These are phyloP conservation scores for Quercus agrifolia DNA, from an alignment of 306 rosid species.

Conservation along the genomic window DNA sequence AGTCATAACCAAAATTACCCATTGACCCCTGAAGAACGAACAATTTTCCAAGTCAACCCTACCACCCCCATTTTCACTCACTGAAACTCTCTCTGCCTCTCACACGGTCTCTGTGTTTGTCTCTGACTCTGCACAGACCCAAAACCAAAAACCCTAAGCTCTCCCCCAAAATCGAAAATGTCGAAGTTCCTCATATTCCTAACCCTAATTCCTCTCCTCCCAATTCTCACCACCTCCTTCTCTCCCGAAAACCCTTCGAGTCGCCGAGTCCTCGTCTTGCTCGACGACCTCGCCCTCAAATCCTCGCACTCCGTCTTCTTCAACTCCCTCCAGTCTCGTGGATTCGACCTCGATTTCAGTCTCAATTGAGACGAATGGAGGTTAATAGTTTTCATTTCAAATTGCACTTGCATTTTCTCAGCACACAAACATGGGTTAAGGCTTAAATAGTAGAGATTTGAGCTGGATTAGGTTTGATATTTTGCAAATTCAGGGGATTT, in stretches of 20 bases:
- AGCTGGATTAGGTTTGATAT: not conserved
- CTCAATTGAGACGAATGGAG: constrained; percentile 18
- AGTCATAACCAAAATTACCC: too few relatives aligned
- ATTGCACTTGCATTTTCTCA: not conserved
- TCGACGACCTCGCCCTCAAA: constrained; percentile 81
- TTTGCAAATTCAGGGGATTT: not conserved
- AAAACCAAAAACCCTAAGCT: constrained; percentile 12
- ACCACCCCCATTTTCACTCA: too few relatives aligned
- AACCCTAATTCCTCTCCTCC: constrained; percentile 49
- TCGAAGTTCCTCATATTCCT: constrained; percentile 56
- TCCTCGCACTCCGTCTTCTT: constrained; percentile 86
- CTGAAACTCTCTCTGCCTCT: not conserved
- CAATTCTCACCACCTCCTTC: constrained; percentile 58
- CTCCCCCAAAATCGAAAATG: constrained; percentile 27
- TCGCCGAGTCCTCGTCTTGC: constrained; percentile 76
- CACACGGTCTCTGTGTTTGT: not conserved
- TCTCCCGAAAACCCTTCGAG: constrained; percentile 68
- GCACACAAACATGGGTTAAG: not conserved
- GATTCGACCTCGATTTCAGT: constrained; percentile 85
- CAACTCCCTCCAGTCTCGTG: constrained; percentile 79
- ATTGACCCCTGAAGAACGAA: too few relatives aligned
- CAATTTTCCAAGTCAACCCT: too few relatives aligned
- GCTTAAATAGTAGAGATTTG: not conserved
- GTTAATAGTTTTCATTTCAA: not conserved
- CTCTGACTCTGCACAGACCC: not conserved